phyloP scores from a whole-genome alignment of 495 filamentous ascomycete species.

The Neurospora pannonica region DNA sequence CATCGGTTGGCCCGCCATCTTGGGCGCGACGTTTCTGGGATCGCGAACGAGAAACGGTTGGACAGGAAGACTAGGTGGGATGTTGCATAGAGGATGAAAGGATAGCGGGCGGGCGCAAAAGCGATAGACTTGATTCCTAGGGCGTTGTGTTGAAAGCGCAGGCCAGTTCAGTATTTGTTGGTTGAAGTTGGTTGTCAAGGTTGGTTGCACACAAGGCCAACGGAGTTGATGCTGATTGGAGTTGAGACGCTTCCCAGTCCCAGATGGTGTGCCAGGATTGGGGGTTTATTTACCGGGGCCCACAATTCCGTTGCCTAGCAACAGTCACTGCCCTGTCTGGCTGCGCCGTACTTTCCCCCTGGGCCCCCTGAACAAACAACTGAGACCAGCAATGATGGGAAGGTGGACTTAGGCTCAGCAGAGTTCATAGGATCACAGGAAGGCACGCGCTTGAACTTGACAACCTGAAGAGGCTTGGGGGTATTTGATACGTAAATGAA shows the following conservation, averaged over 20 bases:
- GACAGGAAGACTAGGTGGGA: neutral
- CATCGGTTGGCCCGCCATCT: slow-evolving; percentile 45
- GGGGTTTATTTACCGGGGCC: slow-evolving; percentile 8
- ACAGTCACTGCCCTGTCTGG: slow-evolving; percentile 1
- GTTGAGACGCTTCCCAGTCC: slow-evolving; percentile 2
- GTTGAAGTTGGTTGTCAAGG: neutral
- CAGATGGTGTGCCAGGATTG: slow-evolving; percentile 4
- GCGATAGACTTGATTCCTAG: neutral
- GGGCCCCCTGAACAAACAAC: neutral
- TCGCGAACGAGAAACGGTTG: neutral
- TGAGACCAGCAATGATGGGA: neutral
- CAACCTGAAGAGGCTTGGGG: neutral
- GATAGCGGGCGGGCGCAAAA: neutral
- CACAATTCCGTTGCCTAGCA: slow-evolving; percentile 16
- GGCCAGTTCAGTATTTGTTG: neutral
- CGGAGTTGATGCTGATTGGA: neutral
- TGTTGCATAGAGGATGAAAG: neutral
- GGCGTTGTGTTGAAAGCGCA: neutral
- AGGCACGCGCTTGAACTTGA: neutral
- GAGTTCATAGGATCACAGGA: neutral
- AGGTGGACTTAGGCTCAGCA: neutral
- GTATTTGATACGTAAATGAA: neutral
- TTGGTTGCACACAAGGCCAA: neutral
- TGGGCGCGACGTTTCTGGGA: neutral
- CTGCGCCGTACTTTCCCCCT: neutral